Evolutionary conservation across 352 stramenopile genomes (phyloP).

Genomic region (Elongisporangium anandrum): DNA sequence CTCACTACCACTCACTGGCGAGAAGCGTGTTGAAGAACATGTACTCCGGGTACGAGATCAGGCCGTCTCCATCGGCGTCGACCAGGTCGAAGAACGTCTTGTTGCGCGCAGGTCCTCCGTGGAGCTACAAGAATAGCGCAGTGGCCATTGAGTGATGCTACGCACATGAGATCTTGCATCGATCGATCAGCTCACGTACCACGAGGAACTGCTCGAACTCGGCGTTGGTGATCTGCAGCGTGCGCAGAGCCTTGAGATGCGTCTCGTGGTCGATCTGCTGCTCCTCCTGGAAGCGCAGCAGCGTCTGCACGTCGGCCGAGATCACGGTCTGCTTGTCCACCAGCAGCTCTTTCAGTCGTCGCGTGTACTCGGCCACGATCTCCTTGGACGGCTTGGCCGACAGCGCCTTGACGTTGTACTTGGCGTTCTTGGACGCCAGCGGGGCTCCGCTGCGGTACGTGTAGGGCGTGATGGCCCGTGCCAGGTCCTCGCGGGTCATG

Average conservation of each 20-base stretch:
- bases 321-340: slow-evolving; percentile 47
- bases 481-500: slow-evolving; percentile 82
- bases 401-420: slow-evolving; percentile 73
- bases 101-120: slow-evolving; percentile 47
- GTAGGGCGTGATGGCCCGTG: slow-evolving; percentile 80
- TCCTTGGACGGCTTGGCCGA: slow-evolving; percentile 38
- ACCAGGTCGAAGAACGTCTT: slow-evolving; percentile 85
- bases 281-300: slow-evolving; percentile 54
- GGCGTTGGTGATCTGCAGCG: slow-evolving; percentile 75
- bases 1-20: slow-evolving; percentile 55
- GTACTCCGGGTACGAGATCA: slow-evolving; percentile 88
- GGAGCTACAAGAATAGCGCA: slow-evolving; percentile 23
- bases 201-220: slow-evolving; percentile 82
- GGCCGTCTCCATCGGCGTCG: slow-evolving; percentile 79
- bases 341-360: slow-evolving; percentile 46
- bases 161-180: neutral
- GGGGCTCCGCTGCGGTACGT: slow-evolving; percentile 70
- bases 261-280: slow-evolving; percentile 67
- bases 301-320: slow-evolving; percentile 32
- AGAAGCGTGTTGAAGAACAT: slow-evolving; percentile 89
- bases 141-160: neutral
- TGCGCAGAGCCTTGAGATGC: slow-evolving; percentile 66
- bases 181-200: slow-evolving; percentile 9
- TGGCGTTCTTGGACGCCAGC: slow-evolving; percentile 73
- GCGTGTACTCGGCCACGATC: slow-evolving; percentile 48